Evolutionary conservation across 1,139 yeast species (phyloP).

Genomic region (Candida neerlandica): DNA sequence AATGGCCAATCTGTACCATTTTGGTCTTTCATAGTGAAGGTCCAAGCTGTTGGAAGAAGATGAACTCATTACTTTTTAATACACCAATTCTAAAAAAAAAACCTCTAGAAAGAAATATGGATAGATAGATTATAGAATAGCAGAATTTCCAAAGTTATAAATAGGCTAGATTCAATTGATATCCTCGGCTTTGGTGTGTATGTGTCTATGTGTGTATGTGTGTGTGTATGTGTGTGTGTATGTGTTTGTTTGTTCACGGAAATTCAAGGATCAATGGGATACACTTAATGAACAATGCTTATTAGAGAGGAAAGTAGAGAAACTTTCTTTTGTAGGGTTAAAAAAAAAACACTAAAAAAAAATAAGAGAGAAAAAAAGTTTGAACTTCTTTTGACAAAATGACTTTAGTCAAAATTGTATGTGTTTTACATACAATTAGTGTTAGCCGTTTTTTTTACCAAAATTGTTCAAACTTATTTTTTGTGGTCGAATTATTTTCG

Average conservation of each 20-base stretch:
- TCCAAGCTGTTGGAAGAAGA: not conserved
- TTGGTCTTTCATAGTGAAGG: conserved; percentile 14
- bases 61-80: not conserved
- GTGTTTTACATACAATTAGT: no score
- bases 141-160: not conserved
- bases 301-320: not conserved
- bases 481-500: no score
- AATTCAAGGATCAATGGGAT: not conserved
- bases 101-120: no score
- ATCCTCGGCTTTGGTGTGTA: not conserved
- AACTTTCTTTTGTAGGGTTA: no score
- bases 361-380: no score
- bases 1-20: conserved; percentile 39
- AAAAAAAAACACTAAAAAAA: no score
- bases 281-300: not conserved
- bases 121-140: no score
- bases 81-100: not conserved
- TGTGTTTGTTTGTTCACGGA: not conserved
- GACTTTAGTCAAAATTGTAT: no score
- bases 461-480: no score
- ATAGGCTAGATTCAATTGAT: not conserved
- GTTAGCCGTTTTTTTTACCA: no score
- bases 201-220: not conserved
- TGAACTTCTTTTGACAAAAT: no score
- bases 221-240: not conserved